A percentile compares a stretch with the other conserved stretches of the same genome.
Conservation (phyloP, 257 asterid species). For the Fraxinus excelsior region DNA sequence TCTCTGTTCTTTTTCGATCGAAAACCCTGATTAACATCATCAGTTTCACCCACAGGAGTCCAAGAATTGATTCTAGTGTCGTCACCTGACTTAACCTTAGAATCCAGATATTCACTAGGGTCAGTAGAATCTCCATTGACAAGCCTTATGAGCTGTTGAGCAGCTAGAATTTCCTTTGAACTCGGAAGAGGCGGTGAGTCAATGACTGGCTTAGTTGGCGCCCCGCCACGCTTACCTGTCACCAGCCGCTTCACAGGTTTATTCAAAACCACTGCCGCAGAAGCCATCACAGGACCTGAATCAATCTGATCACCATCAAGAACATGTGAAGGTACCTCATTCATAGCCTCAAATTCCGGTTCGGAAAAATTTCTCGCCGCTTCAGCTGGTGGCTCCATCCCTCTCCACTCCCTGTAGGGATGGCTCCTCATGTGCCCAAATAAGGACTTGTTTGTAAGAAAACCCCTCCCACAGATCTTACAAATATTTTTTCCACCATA, state of each 20-base stretch:
- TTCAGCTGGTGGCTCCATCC: slow-evolving; percentile 50
- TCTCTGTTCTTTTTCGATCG: not conserved
- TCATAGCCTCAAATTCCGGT: not conserved
- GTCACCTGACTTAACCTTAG: no score
- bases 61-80: not conserved
- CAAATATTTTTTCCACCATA: not conserved
- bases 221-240: slow-evolving; percentile 37
- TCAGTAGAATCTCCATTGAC: slow-evolving; percentile 8
- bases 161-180: slow-evolving; percentile 12
- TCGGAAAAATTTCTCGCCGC: not conserved
- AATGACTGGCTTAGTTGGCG: not conserved
- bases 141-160: slow-evolving; percentile 29
- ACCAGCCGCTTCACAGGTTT: slow-evolving; percentile 34
- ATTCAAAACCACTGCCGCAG: not conserved
- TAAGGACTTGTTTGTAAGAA: slow-evolving; percentile 46
- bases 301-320: not conserved
- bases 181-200: not conserved
- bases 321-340: not conserved
- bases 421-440: slow-evolving; percentile 76
- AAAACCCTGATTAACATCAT: not conserved
- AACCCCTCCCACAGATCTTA: slow-evolving; percentile 31
- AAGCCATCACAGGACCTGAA: not conserved
- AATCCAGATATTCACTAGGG: not conserved
- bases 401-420: slow-evolving; percentile 62
- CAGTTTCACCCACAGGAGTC: not conserved